Evolutionary conservation across 129 eudicot species (phyloP).

Genomic region (Scalesia atractyloides): DNA sequence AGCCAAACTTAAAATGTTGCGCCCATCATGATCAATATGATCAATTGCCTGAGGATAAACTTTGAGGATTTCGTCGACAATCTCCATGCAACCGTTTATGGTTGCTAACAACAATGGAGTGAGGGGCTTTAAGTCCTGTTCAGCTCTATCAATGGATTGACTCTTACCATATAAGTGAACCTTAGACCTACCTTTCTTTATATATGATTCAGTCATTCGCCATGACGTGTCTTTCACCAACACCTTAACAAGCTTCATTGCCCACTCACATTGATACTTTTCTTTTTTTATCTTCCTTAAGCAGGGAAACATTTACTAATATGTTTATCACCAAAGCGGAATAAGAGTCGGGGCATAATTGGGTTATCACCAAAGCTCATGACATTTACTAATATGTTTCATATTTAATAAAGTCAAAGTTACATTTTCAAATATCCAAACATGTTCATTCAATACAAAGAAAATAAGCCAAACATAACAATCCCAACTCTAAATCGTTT

Average conservation of each 20-base stretch:
- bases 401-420: too few relatives aligned
- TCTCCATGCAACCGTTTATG: conserved; percentile 29
- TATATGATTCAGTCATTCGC: conserved; percentile 14
- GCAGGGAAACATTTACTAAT: conserved; percentile 11
- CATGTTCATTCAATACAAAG: too few relatives aligned
- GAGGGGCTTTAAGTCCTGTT: conserved; percentile 11
- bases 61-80: conserved; percentile 35
- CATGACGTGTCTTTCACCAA: conserved; percentile 35
- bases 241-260: conserved; percentile 31
- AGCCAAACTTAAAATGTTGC: conserved; percentile 16
- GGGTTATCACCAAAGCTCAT: too few relatives aligned
- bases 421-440: too few relatives aligned
- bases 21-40: conserved; percentile 26
- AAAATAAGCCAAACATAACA: too few relatives aligned
- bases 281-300: conserved; percentile 10
- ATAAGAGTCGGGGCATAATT: too few relatives aligned
- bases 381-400: too few relatives aligned
- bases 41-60: conserved; percentile 36
- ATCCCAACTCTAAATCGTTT: too few relatives aligned
- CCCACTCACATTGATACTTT: conserved; percentile 17
- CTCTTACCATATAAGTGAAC: conserved; percentile 7
- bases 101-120: conserved; percentile 38
- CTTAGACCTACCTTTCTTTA: conserved; percentile 9
- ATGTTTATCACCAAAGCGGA: too few relatives aligned
- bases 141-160: not conserved